Evolutionary conservation across 441 rosid species (phyloP), one percentile per base, ranked within the genome.

Genomic region (Capsella rubella): DNA sequence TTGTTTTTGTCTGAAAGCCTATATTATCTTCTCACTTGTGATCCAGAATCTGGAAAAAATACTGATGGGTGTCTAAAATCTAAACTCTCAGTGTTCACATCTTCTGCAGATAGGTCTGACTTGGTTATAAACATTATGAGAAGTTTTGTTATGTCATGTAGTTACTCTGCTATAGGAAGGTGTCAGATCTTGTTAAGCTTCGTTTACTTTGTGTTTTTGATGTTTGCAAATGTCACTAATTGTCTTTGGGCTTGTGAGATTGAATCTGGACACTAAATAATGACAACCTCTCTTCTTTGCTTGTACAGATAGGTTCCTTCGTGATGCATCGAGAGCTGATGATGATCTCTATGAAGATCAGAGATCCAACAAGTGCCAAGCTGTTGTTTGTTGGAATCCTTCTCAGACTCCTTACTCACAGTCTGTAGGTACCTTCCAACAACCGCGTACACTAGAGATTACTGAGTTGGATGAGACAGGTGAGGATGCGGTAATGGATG

Each of bases 321-420:
- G 61, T 65, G 79, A 21, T 14, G 67, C 70, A 70, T 50, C 67
- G 60, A 31, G 51, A n/a, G 52, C 25, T 5, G 52, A 35, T 32
- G 43, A 64, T 63, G 8, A 49, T 1, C 1, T 59, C 1, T 2
- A 37, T 50, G 43, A 43, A 57, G 76, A 60, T 53, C 29, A 65
- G 13, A 45, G 12, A 3, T 21, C 14, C 4, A 39, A 52, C 4
- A 79, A 68, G 11, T 72, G 87, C 46, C 78, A 80, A 84, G 91
- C 91, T 1, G 83, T 92, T 53, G 84, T 92, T 58, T 90, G 94
- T 0, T 92, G 91, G 91, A 80, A 75, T 67, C 86, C 91, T 35
- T 73, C 82, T 45, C 86, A 70, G 67, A 8, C 62, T 76, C 50
- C 73, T 46, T 4, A 49, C 31, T 47, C 70, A 14, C 46, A n/a